These are phyloP conservation scores for Trifolium fragiferum DNA, from an alignment of 306 rosid species.

Conservation along the genomic window DNA sequence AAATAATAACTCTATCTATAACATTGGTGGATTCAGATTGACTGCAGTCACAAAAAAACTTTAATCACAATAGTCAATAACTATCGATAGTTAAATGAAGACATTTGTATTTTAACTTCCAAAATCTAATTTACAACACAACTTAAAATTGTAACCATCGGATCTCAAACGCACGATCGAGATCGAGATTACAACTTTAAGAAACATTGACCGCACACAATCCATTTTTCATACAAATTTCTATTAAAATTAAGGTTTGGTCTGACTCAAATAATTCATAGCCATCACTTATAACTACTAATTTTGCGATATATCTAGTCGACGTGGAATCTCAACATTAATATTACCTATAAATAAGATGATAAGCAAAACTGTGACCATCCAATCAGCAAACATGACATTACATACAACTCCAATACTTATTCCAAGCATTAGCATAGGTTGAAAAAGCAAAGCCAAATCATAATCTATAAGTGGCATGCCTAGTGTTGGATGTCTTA, in stretches of 20 bases:
- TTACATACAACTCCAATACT: conserved; percentile 85
- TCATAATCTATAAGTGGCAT: conserved; percentile 81
- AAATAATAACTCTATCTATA: neutral
- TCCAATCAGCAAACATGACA: conserved; percentile 90
- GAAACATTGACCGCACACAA: neutral
- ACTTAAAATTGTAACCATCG: neutral
- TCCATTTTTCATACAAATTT: too few relatives aligned
- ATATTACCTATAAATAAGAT: conserved; percentile 70
- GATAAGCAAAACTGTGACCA: conserved; percentile 84
- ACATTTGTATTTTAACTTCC: neutral
- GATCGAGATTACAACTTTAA: neutral
- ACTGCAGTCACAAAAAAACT: neutral
- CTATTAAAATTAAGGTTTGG: neutral
- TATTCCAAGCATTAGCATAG: conserved; percentile 89
- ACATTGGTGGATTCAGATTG: neutral
- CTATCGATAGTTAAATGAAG: neutral
- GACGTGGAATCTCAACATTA: neutral
- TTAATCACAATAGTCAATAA: too few relatives aligned
- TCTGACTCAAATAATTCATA: neutral
- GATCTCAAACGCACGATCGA: neutral
- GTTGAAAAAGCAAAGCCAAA: conserved; percentile 82
- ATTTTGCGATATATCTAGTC: neutral
- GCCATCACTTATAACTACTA: neutral
- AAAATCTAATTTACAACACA: neutral
- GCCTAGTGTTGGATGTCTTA: conserved; percentile 76